Conservation (phyloP, 208 protist genomes). For the Angomonas ambiguus region DNA sequence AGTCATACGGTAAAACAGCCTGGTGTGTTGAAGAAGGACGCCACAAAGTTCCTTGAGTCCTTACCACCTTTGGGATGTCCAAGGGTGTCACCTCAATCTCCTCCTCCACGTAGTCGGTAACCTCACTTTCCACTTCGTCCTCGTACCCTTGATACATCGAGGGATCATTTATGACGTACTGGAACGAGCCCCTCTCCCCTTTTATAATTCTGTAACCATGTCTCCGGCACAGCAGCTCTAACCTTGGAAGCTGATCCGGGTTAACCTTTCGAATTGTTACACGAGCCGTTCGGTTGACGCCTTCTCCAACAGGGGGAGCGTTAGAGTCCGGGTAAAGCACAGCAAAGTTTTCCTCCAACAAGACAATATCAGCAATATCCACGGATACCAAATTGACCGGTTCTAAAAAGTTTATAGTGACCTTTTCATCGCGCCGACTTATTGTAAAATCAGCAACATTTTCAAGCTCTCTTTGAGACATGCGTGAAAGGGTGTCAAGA, state of each 20-base stretch:
- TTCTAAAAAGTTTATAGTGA: slow-evolving; percentile 59
- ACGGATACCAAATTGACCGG: slow-evolving; percentile 78
- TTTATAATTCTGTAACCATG: background rate
- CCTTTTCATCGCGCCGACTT: slow-evolving; percentile 55
- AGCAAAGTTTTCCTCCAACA: slow-evolving; percentile 47
- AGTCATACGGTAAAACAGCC: background rate
- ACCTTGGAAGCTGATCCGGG: background rate
- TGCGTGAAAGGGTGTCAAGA: slow-evolving; percentile 38
- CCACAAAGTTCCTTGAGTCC: background rate
- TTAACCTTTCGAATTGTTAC: slow-evolving; percentile 60
- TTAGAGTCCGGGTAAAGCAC: slow-evolving; percentile 45
- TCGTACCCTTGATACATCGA: background rate
- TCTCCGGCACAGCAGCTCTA: slow-evolving; percentile 21
- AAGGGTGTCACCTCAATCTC: slow-evolving; percentile 4
- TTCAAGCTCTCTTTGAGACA: slow-evolving; percentile 45
- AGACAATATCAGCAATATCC: slow-evolving; percentile 53
- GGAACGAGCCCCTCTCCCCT: background rate
- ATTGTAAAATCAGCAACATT: slow-evolving; percentile 49
- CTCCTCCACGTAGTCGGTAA: slow-evolving; percentile 12
- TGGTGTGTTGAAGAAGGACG: background rate
- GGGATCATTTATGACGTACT: background rate
- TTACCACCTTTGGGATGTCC: background rate
- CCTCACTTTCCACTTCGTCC: background rate
- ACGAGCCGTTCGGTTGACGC: slow-evolving; percentile 56
- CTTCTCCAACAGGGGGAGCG: slow-evolving; percentile 23